phyloP scores from a whole-genome alignment of 129 eudicot species.

The Chrysanthemum makinoi region DNA sequence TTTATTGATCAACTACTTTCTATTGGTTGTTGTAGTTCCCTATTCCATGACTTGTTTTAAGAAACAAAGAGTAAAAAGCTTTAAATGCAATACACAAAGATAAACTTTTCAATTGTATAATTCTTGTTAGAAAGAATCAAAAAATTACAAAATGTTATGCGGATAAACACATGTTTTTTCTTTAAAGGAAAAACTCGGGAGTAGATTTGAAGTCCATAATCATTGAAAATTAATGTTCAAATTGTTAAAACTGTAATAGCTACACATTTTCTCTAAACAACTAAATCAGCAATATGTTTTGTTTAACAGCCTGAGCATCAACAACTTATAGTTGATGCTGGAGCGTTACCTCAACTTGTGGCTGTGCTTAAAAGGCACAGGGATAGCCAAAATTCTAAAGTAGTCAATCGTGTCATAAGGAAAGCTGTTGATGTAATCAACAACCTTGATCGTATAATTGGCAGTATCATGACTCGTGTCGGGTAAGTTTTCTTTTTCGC shows the following conservation, averaged over 20 bases:
- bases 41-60: conserved; percentile 21
- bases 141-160: too few relatives aligned
- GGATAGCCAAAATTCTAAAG: conserved; percentile 40
- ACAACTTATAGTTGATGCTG: conserved; percentile 82
- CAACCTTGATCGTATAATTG: conserved; percentile 89
- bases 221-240: too few relatives aligned
- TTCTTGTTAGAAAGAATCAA: too few relatives aligned
- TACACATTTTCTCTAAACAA: neutral
- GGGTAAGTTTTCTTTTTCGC: conserved; percentile 41
- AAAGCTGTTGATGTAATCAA: conserved; percentile 95
- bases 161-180: too few relatives aligned
- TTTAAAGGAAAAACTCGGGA: too few relatives aligned
- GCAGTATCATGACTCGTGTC: conserved; percentile 70
- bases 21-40: conserved; percentile 58
- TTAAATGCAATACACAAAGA: too few relatives aligned
- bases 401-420: conserved; percentile 62
- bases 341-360: conserved; percentile 84
- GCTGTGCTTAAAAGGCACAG: conserved; percentile 56
- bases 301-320: conserved; percentile 80
- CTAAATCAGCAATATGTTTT: neutral
- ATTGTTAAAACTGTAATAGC: neutral
- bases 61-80: conserved; percentile 59
- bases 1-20: neutral
- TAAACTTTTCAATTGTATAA: too few relatives aligned
- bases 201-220: neutral